Conservation (phyloP, 73 alveolate species). For the Paramecium octaurelia region DNA sequence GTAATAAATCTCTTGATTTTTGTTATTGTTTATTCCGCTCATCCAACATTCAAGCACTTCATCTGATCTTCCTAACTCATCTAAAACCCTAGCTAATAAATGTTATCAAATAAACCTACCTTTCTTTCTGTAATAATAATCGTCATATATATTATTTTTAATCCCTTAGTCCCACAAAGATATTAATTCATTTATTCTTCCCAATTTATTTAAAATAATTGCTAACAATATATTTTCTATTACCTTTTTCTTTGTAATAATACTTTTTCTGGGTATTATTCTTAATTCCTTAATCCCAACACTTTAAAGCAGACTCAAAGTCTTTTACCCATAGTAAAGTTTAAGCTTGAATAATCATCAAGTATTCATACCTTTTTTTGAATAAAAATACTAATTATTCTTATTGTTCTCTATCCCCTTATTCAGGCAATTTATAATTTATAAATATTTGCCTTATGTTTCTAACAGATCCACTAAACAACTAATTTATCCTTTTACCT, state of each 20-base stretch:
- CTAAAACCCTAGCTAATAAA: background rate
- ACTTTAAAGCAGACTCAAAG: background rate
- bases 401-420: background rate
- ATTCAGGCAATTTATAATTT: background rate
- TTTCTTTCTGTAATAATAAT: background rate
- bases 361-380: background rate
- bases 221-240: background rate
- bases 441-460: background rate
- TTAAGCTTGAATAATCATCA: background rate
- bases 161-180: background rate
- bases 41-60: background rate
- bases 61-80: background rate
- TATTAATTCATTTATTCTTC: background rate
- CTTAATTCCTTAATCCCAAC: background rate
- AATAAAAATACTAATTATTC: background rate
- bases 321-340: background rate
- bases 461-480: background rate
- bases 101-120: background rate
- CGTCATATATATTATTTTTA: background rate
- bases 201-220: background rate
- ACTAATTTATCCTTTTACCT: background rate
- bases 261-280: background rate
- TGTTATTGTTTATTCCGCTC: background rate
- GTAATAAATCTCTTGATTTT: background rate
- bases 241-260: background rate